Evolutionary conservation across 495 filamentous ascomycete genomes (phyloP).

Genomic region (Penicillium angulare): DNA sequence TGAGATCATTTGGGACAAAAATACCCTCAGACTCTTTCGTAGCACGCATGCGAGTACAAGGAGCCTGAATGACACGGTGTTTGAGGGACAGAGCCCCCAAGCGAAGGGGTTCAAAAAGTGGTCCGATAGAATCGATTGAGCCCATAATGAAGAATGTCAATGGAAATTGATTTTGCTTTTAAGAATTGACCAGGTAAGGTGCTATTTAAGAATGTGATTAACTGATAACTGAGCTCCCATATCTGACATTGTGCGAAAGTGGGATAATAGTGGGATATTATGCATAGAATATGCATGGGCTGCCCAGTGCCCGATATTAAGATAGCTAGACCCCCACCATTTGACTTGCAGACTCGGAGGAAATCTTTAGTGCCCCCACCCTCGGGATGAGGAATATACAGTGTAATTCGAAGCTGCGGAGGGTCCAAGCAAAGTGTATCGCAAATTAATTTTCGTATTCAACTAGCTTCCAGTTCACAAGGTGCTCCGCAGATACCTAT

Average conservation of each 20-base stretch:
- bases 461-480: too few relatives aligned
- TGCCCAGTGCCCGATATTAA: too few relatives aligned
- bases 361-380: too few relatives aligned
- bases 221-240: background rate
- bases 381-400: too few relatives aligned
- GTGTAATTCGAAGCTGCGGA: background rate
- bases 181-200: too few relatives aligned
- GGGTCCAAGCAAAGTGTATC: too few relatives aligned
- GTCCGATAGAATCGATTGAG: constrained; percentile 23
- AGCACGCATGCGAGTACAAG: constrained; percentile 52
- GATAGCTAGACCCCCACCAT: constrained; percentile 12
- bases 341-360: background rate
- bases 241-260: constrained; percentile 9
- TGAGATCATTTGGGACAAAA: constrained; percentile 37
- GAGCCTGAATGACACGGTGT: constrained; percentile 53
- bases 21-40: constrained; percentile 37
- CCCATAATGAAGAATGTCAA: constrained; percentile 15
- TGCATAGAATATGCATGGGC: background rate
- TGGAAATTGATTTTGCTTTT: background rate
- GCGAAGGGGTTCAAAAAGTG: constrained; percentile 53
- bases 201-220: background rate
- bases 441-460: too few relatives aligned
- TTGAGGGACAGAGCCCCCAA: constrained; percentile 44
- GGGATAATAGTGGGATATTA: constrained; percentile 18
- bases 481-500: too few relatives aligned